phyloP scores from a whole-genome alignment of 2,329 filamentous ascomycete species.

The Fusarium staphyleae region DNA sequence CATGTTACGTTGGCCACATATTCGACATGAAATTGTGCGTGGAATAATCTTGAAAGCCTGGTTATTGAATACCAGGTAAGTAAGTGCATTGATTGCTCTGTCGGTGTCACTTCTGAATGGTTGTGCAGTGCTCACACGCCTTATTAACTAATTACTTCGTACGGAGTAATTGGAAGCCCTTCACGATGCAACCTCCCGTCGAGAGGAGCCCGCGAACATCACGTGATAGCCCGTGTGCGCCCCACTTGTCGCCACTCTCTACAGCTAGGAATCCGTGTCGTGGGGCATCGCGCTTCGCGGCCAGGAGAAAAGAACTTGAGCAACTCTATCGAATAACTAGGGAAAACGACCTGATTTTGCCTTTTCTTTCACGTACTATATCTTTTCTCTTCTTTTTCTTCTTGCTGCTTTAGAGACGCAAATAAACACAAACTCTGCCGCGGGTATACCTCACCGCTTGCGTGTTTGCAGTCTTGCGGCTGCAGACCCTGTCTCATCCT shows the following conservation, averaged over 20 bases:
- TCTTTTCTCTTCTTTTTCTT: neutral
- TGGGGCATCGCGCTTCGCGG: constrained; percentile 2
- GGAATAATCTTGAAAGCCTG: no score
- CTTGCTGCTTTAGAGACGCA: neutral
- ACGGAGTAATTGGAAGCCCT: neutral
- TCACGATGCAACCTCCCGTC: neutral
- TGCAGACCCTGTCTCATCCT: neutral
- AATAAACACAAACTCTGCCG: neutral
- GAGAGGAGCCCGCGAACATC: neutral
- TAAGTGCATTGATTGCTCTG: no score
- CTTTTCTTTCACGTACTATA: no score
- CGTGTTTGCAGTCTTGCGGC: neutral
- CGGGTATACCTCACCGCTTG: neutral
- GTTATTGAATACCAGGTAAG: no score
- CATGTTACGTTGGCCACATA: no score
- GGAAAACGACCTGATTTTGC: no score
- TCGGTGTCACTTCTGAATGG: no score
- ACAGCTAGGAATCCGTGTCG: constrained; percentile 6
- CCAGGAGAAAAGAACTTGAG: neutral
- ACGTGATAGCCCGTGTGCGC: neutral
- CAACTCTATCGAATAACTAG: no score
- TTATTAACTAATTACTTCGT: neutral
- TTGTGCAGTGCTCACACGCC: neutral
- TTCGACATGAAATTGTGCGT: no score
- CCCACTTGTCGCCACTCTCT: constrained; percentile 2